phyloP scores from a whole-genome alignment of 1,284 basidiomycete species.

The Exobasidium rhododendri region DNA sequence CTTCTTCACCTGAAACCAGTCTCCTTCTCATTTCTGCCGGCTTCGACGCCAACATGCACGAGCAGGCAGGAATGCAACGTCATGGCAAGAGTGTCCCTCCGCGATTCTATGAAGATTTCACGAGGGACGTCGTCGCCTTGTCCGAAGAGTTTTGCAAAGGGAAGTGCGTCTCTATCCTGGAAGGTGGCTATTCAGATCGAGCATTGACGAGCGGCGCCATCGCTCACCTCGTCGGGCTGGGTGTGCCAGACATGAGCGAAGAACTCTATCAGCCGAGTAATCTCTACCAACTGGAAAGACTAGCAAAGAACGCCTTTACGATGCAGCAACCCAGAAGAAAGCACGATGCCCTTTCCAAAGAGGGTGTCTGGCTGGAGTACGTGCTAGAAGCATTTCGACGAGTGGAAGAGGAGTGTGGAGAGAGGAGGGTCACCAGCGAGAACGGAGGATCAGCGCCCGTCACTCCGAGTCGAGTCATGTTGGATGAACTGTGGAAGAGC shows the following conservation, averaged over 20 bases:
- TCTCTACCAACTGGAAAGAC: background rate
- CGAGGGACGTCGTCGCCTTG: conserved; percentile 68
- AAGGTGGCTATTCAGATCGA: conserved; percentile 90
- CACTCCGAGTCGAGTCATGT: background rate
- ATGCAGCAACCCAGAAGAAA: background rate
- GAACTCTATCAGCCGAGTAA: background rate
- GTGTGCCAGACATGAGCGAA: background rate
- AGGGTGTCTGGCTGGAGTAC: background rate
- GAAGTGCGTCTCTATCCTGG: conserved; percentile 78
- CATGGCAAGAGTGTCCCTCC: conserved; percentile 86
- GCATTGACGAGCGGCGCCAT: conserved; percentile 64
- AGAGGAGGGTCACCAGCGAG: background rate
- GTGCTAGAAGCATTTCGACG: conserved; percentile 1
- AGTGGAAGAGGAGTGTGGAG: conserved; percentile 1
- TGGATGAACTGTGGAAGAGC: background rate
- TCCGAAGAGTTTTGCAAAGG: conserved; percentile 69
- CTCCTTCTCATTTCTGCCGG: conserved; percentile 66
- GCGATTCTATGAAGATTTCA: conserved; percentile 81
- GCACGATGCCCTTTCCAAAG: background rate
- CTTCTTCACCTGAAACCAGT: conserved; percentile 67
- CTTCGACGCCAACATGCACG: conserved; percentile 90
- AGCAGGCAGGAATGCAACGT: conserved; percentile 84
- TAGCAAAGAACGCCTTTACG: background rate
- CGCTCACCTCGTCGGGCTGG: conserved; percentile 40
- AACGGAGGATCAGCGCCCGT: background rate